These are phyloP conservation scores for Aphanomyces stellatus DNA, from an alignment of 352 stramenopile genomes.

Conservation along the genomic window DNA sequence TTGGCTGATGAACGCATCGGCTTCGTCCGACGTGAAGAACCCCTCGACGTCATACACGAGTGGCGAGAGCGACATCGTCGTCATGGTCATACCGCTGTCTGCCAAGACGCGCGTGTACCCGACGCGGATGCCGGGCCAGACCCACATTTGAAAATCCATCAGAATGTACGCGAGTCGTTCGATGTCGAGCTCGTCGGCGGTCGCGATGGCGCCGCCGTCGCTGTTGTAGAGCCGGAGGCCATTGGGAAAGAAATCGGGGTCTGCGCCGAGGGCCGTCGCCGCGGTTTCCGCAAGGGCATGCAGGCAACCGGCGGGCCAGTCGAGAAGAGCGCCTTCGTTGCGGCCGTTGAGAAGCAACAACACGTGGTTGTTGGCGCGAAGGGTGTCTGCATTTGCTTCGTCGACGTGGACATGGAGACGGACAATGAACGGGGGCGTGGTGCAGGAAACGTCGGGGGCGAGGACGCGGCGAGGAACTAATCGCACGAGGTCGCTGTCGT, in stretches of 20 bases:
- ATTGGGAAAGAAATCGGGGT: conserved; percentile 11
- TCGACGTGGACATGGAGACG: conserved; percentile 32
- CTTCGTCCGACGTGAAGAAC: conserved; percentile 53
- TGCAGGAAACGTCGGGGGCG: conserved; percentile 20
- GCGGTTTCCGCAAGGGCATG: not conserved
- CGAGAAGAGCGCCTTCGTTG: conserved; percentile 6
- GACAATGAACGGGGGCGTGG: conserved; percentile 21
- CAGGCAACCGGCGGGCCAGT: conserved; percentile 4
- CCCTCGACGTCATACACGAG: conserved; percentile 26
- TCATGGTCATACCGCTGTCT: conserved; percentile 22
- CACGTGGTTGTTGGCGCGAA: conserved; percentile 1
- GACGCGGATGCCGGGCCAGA: conserved; percentile 16
- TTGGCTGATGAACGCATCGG: conserved; percentile 43
- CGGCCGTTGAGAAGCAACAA: conserved; percentile 12
- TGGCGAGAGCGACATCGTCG: conserved; percentile 10
- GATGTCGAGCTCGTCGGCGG: not conserved
- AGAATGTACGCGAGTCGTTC: conserved; percentile 15
- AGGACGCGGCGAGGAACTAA: conserved; percentile 39
- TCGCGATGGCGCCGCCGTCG: not conserved
- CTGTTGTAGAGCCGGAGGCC: conserved; percentile 14
- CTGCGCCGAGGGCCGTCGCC: not conserved
- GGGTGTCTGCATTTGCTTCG: conserved; percentile 11
- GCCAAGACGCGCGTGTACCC: not conserved
- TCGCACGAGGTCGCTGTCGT: conserved; percentile 42
- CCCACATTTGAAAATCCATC: conserved; percentile 18